Conservation (phyloP, 768 basidiomycete species). For the Guyanaporus albipodus region DNA sequence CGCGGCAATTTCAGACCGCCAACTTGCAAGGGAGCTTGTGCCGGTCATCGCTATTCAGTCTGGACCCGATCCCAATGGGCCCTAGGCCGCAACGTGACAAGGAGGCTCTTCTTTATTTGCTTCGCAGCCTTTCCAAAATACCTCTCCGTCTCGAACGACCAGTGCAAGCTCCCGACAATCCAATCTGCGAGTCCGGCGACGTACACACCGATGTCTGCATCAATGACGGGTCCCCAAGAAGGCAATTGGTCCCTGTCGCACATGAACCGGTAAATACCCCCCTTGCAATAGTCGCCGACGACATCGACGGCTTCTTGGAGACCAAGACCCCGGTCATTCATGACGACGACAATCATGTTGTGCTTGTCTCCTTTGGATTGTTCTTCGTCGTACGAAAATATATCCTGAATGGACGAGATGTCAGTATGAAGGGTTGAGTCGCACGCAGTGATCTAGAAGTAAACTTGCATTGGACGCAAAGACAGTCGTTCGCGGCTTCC, state of each 20-base stretch:
- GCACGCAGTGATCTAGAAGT: background rate
- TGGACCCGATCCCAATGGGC: no score
- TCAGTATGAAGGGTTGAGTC: background rate
- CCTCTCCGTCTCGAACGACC: slow-evolving; percentile 71
- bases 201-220: slow-evolving; percentile 59
- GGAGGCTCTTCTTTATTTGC: slow-evolving; percentile 50
- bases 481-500: slow-evolving; percentile 77
- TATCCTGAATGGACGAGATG: slow-evolving; percentile 46
- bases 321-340: slow-evolving; percentile 62
- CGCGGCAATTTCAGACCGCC: no score
- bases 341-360: slow-evolving; percentile 80
- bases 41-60: no score
- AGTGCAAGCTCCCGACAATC: slow-evolving; percentile 73
- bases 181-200: slow-evolving; percentile 70
- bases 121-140: slow-evolving; percentile 64
- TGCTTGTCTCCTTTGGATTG: slow-evolving; percentile 79
- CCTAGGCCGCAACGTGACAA: slow-evolving; percentile 52
- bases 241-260: slow-evolving; percentile 47
- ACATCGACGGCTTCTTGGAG: slow-evolving; percentile 73
- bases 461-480: slow-evolving; percentile 85
- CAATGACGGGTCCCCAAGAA: slow-evolving; percentile 67
- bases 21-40: no score
- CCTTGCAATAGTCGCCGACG: slow-evolving; percentile 70
- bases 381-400: slow-evolving; percentile 84
- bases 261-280: slow-evolving; percentile 68